Conservation (phyloP, 2,329 filamentous ascomycete genomes). For the Hypoxylon sp. region DNA sequence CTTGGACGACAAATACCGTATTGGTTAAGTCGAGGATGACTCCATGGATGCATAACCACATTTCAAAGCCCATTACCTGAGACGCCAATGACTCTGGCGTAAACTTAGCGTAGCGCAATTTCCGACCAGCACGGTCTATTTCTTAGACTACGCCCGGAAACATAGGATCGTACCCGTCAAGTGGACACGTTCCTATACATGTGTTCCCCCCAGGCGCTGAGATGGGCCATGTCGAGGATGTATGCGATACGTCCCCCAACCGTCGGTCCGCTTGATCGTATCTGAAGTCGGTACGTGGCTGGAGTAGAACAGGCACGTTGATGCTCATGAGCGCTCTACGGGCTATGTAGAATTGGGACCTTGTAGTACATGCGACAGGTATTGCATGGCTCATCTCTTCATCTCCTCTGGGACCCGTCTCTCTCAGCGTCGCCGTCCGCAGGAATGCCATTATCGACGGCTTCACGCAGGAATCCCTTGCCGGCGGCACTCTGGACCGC, state of each 20-base stretch:
- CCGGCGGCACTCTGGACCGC: constrained; percentile 38
- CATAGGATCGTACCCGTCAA: too few relatives aligned
- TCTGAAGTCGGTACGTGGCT: not conserved
- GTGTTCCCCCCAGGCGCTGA: too few relatives aligned
- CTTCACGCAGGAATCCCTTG: constrained; percentile 36
- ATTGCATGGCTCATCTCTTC: constrained; percentile 26
- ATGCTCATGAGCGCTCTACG: not conserved
- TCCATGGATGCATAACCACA: not conserved
- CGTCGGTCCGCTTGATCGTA: not conserved
- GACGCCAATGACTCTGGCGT: not conserved
- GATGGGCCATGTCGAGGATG: too few relatives aligned
- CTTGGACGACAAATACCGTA: not conserved
- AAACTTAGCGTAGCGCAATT: too few relatives aligned
- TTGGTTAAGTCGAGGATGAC: not conserved
- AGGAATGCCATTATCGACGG: constrained; percentile 40
- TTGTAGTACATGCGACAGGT: not conserved
- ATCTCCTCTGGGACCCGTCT: not conserved
- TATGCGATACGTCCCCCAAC: not conserved
- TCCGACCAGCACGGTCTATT: too few relatives aligned
- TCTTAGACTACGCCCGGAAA: too few relatives aligned
- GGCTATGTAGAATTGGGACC: not conserved
- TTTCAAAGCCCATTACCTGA: not conserved
- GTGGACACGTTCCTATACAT: too few relatives aligned
- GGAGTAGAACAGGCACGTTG: not conserved
- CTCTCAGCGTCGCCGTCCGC: constrained; percentile 40